Base-by-base conservation (phyloP, 2,329 filamentous ascomycete genomes). In the Aspergillus intermedius region DNA sequence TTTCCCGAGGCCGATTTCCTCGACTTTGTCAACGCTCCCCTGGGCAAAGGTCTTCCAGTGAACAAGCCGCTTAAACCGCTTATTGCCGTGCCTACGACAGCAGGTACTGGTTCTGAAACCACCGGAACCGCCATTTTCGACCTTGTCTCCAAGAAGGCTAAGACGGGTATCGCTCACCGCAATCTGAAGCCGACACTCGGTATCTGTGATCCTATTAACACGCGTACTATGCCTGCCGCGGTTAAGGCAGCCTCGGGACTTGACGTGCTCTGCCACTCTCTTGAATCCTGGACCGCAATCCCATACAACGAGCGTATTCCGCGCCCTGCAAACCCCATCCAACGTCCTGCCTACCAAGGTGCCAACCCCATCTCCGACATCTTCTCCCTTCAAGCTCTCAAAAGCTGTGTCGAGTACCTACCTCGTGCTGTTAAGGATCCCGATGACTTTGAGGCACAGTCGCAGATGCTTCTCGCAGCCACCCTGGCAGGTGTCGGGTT, bases 81-180 rank as follows among this genome's bases (percentile, higher is more conserved):
- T 8, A 82, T 95, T 42, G 89, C 88, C 32, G 81, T 94, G 5
- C 88, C 88, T 1, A 95, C 88, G 1, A 94, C 88, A 0, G 88
- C 89, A 6, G 88, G 88, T 40, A 94, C 88, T 0, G 88, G 88
- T 3, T 93, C 88, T 47, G 93, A 98, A 71, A 98, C 93, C 1
- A 98, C 93, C 0, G 94, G 93, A 17, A 98, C 93, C 0, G 94
- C 94, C 46, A 98, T 98, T 70, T 98, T 98, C 68, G 93, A 98
- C 62, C 80, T 98, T 0, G 88, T 94, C 2, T 82, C 85, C 42
- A 89, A 89, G 68, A 86, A 86, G 49, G 90, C 91, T 44, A 98
- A 98, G 75, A 98, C 93, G 0, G 93, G 93, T 45, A 88, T 98
- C 55, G 91, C 93, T 2, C 93, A 97, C 74, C 83, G 94, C 45